Evolutionary conservation across 495 filamentous ascomycete species (phyloP).

Genomic region (Halenospora varia): DNA sequence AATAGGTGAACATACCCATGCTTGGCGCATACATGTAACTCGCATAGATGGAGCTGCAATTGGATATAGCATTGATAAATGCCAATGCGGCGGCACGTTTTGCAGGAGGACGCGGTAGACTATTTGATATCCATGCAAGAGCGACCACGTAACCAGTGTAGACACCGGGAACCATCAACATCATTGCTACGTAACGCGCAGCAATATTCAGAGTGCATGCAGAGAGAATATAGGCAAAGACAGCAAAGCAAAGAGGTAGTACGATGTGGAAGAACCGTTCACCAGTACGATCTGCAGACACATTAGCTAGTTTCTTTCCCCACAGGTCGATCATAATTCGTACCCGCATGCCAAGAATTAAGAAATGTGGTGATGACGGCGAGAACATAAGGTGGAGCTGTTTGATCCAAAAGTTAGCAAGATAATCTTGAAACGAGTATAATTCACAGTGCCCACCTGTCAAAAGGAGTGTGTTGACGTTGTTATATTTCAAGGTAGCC

Average conservation of each 20-base stretch:
- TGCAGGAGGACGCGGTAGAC: constrained; percentile 74
- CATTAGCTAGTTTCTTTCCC: background rate
- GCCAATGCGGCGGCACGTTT: constrained; percentile 82
- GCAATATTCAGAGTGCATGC: constrained; percentile 59
- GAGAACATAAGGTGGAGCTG: constrained; percentile 71
- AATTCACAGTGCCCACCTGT: too few species aligned
- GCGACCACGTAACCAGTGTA: constrained; percentile 70
- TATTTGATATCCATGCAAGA: constrained; percentile 76
- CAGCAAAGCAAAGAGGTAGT: constrained; percentile 61
- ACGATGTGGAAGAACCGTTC: constrained; percentile 78
- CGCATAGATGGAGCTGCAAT: constrained; percentile 69
- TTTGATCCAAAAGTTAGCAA: too few species aligned
- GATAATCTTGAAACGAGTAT: too few species aligned
- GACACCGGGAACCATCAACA: constrained; percentile 70
- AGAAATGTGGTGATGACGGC: constrained; percentile 64
- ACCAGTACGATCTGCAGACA: constrained; percentile 57
- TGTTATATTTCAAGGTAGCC: constrained; percentile 61
- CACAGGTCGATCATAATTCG: background rate
- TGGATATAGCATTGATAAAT: constrained; percentile 77
- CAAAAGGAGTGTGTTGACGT: constrained; percentile 70
- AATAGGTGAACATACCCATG: background rate
- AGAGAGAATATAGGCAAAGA: constrained; percentile 72
- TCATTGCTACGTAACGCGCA: constrained; percentile 76
- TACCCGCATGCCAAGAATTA: constrained; percentile 68
- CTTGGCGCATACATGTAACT: constrained; percentile 65